These are phyloP conservation scores for Skeletonema menzelii DNA, from an alignment of 108 stramenopile genomes.

Conservation along the genomic window DNA sequence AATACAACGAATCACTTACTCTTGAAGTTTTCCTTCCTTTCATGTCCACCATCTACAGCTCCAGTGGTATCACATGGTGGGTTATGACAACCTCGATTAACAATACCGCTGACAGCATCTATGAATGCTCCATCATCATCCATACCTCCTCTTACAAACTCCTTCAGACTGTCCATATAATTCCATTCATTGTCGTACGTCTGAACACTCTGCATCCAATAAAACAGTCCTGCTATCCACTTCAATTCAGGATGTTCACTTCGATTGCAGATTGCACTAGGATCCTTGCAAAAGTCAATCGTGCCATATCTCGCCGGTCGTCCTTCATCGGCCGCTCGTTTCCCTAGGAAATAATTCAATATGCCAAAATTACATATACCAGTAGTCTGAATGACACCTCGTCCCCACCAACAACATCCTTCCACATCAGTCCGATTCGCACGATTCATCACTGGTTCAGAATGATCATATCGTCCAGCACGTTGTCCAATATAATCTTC, in stretches of 20 bases:
- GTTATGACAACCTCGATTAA: slow-evolving; percentile 26
- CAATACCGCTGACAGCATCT: slow-evolving; percentile 38
- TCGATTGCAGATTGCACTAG: slow-evolving; percentile 16
- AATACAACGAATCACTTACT: not conserved
- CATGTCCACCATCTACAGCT: slow-evolving; percentile 30
- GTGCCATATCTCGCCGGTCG: slow-evolving; percentile 20
- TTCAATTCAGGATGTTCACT: slow-evolving; percentile 32
- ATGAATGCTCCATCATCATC: slow-evolving; percentile 27
- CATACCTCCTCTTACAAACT: slow-evolving; percentile 28
- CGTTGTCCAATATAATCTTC: slow-evolving; percentile 39
- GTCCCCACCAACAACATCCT: slow-evolving; percentile 54
- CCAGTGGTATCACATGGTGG: slow-evolving; percentile 12
- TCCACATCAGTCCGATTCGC: slow-evolving; percentile 43
- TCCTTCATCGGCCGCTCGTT: slow-evolving; percentile 29
- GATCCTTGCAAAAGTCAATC: slow-evolving; percentile 43
- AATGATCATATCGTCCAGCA: slow-evolving; percentile 30
- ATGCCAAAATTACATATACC: slow-evolving; percentile 41
- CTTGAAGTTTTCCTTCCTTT: slow-evolving; percentile 40
- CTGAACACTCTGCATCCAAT: slow-evolving; percentile 33
- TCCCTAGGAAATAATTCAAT: slow-evolving; percentile 34
- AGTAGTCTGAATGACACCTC: slow-evolving; percentile 54
- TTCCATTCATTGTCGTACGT: slow-evolving; percentile 36
- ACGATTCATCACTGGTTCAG: slow-evolving; percentile 30
- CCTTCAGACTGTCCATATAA: slow-evolving; percentile 33
- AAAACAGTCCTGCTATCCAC: slow-evolving; percentile 49